Percentiles rank a stretch among this genome's conserved stretches.
These are phyloP conservation scores for Pyrenophora teres DNA, from an alignment of 2,329 filamentous ascomycete genomes.

Conservation along the genomic window DNA sequence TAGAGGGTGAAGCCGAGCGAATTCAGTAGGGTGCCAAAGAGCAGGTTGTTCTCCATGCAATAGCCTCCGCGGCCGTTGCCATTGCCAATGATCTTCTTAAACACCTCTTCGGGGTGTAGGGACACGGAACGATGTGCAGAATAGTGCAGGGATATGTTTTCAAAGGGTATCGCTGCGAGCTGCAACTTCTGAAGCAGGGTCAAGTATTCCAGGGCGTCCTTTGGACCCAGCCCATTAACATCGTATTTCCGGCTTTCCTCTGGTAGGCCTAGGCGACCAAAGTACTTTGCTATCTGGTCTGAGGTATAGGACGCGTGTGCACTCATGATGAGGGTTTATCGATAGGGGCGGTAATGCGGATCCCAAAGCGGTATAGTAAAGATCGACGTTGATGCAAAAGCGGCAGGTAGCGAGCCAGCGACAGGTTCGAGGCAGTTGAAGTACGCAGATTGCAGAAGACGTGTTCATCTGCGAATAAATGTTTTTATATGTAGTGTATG, in stretches of 20 bases:
- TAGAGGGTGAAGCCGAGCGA: conserved; percentile 57
- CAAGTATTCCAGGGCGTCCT: conserved; percentile 37
- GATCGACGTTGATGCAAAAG: not conserved
- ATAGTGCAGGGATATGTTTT: conserved; percentile 61
- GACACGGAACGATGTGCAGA: conserved; percentile 49
- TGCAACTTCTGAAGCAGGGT: conserved; percentile 47
- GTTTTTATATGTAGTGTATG: too few relatives aligned
- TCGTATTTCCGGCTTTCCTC: conserved; percentile 31
- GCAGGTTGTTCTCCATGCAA: conserved; percentile 64
- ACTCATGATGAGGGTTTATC: conserved; percentile 6
- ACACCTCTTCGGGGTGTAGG: conserved; percentile 57
- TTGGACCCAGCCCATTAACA: conserved; percentile 25
- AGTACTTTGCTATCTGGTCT: conserved; percentile 42
- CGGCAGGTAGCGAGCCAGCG: not conserved
- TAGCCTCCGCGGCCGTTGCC: conserved; percentile 59
- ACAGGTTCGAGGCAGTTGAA: not conserved
- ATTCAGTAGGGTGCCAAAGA: conserved; percentile 58
- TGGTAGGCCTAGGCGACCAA: conserved; percentile 41
- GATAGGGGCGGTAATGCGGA: conserved; percentile 7
- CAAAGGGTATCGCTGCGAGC: conserved; percentile 58
- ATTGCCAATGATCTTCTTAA: conserved; percentile 59
- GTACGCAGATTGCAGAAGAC: not conserved
- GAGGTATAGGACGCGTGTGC: conserved; percentile 27
- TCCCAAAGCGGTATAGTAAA: conserved; percentile 5
- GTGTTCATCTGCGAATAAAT: too few relatives aligned